A percentile compares a stretch with the other conserved stretches of the same genome.
phyloP scores from a whole-genome alignment of 495 filamentous ascomycete species.

The Rhizodiscina lignyota region DNA sequence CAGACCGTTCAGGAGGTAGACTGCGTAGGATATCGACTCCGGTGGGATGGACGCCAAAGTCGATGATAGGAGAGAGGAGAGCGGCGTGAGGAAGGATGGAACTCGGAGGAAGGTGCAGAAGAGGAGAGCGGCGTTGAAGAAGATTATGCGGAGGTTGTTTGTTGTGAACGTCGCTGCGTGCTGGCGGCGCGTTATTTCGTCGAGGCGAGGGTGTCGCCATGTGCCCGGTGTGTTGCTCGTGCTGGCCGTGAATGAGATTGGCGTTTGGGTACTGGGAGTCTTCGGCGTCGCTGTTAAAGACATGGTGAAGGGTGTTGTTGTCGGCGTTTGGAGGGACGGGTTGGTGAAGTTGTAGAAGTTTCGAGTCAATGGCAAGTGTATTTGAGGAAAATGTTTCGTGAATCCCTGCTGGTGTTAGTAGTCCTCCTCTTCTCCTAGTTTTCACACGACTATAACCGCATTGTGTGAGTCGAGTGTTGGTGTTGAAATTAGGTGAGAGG shows the following conservation, averaged over 20 bases:
- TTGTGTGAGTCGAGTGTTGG: too few species aligned
- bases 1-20: slow-evolving; percentile 27
- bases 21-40: slow-evolving; percentile 7
- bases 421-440: too few species aligned
- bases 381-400: too few species aligned
- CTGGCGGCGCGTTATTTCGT: slow-evolving; percentile 61
- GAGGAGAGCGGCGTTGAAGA: slow-evolving; percentile 45
- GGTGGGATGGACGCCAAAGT: not conserved
- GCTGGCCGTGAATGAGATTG: slow-evolving; percentile 6
- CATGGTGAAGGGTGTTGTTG: too few species aligned
- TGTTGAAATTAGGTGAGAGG: too few species aligned
- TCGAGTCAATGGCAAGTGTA: too few species aligned
- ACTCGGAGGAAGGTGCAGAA: slow-evolving; percentile 25
- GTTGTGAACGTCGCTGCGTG: slow-evolving; percentile 57
- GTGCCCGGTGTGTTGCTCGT: slow-evolving; percentile 40
- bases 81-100: too few species aligned
- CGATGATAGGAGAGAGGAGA: slow-evolving; percentile 7
- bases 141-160: slow-evolving; percentile 44
- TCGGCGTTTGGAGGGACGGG: too few species aligned
- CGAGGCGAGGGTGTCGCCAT: slow-evolving; percentile 72
- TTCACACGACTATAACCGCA: too few species aligned
- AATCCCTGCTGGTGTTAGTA: too few species aligned
- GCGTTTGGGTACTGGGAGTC: slow-evolving; percentile 10
- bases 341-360: too few species aligned
- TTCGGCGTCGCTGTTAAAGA: slow-evolving; percentile 23